These are phyloP conservation scores for Colletotrichum caudatum DNA, from an alignment of 2,329 filamentous ascomycete genomes.

Conservation along the genomic window DNA sequence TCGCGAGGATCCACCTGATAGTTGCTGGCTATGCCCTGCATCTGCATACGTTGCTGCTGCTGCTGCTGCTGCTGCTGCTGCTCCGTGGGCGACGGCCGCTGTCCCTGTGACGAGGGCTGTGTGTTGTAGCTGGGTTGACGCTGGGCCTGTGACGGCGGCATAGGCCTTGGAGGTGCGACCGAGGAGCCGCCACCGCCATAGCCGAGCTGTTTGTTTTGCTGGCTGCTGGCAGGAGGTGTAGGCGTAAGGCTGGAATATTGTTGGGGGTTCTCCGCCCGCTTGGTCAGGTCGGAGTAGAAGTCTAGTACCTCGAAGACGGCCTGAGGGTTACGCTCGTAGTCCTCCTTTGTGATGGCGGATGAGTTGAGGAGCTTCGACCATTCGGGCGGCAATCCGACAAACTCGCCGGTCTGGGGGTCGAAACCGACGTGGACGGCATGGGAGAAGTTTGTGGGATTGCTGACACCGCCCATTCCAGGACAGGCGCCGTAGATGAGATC, in stretches of 20 bases:
- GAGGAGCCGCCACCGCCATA: slow-evolving; percentile 67
- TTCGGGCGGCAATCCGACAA: slow-evolving; percentile 92
- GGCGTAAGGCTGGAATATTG: slow-evolving; percentile 77
- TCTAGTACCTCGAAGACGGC: slow-evolving; percentile 84
- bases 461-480: slow-evolving; percentile 97
- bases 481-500: slow-evolving; percentile 97
- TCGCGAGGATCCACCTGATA: slow-evolving; percentile 67
- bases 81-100: slow-evolving; percentile 59
- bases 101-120: slow-evolving; percentile 51
- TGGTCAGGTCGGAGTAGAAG: slow-evolving; percentile 87
- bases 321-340: slow-evolving; percentile 97
- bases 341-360: slow-evolving; percentile 97
- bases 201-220: slow-evolving; percentile 72
- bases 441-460: slow-evolving; percentile 97
- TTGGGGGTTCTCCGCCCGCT: slow-evolving; percentile 77
- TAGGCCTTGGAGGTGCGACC: slow-evolving; percentile 77
- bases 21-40: slow-evolving; percentile 67
- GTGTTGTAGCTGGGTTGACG: slow-evolving; percentile 59
- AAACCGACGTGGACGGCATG: slow-evolving; percentile 98
- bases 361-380: slow-evolving; percentile 98
- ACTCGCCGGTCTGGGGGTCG: slow-evolving; percentile 93
- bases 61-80: slow-evolving; percentile 62
- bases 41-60: slow-evolving; percentile 67
- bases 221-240: slow-evolving; percentile 68
- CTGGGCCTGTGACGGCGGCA: slow-evolving; percentile 61